Base-by-base conservation (phyloP, 106 monocot species). In the Xerophyta viscosa region DNA sequence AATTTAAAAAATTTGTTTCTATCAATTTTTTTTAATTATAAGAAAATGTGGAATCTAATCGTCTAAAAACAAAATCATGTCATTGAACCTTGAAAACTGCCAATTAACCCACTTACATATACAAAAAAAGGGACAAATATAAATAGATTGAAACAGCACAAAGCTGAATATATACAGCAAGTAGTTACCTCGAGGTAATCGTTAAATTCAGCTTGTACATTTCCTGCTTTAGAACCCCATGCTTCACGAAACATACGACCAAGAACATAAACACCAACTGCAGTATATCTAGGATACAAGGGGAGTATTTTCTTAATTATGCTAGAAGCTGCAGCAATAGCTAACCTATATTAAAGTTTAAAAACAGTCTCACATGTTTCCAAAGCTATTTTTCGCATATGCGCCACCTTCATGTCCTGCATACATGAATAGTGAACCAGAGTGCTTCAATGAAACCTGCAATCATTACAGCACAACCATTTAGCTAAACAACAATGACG, bases 381-480 rank as follows among this genome's bases (percentile, higher is more conserved):
- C 98, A 70, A 82, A 98, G 56, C 98, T 98, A 36, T 98, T 98
- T 50, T 98, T 98, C 17, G 98, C 98, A 82, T 98, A 98, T 62
- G 98, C 98, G 60, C 98, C 98, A 42, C 98, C 98, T 53, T 77
- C 64, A 71, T 90, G 79, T n/a, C 98, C 98, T n/a, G 98, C 89
- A 68, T 90, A 98, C 98, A 98, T 98, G 69, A 98, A 98, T 48
- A 98, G 90, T 8, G 98, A 98, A 27, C 98, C 98, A 33, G 98
- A 98, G 48, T 98, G 98, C 48, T 98, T 98, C 20, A 98, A 82
- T 14, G 98, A 90, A 21, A 98, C 98, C 98, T 98, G 50, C 10
- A 73, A 26, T n/a, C 29, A 50, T 23, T 37, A 41, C 36, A 41
- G 7, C 15, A 18, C n/a, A 58, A 14, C 22, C 19, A 57, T 56